Evolutionary conservation across 1,284 basidiomycete species (phyloP).

Genomic region (Rhizoctonia solani): DNA sequence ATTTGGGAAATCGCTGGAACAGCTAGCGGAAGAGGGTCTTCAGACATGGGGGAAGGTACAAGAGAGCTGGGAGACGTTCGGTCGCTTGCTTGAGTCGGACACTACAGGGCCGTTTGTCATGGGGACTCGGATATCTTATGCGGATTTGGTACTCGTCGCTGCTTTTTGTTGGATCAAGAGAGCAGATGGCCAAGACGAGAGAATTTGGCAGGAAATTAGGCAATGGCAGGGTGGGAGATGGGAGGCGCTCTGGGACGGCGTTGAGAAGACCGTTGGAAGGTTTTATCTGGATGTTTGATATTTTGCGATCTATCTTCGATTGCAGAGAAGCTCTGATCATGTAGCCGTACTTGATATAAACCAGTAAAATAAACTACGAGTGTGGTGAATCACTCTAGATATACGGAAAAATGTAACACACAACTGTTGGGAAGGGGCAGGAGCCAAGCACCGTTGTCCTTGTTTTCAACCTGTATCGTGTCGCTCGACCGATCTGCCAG

Average conservation of each 20-base stretch:
- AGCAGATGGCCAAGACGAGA: not conserved
- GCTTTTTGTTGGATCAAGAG: constrained; percentile 6
- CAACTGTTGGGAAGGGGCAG: too few relatives aligned
- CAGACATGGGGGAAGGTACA: not conserved
- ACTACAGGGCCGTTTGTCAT: constrained; percentile 18
- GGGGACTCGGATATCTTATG: constrained; percentile 19
- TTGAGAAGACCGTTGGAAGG: not conserved
- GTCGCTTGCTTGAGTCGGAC: not conserved
- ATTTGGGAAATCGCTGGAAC: too few relatives aligned
- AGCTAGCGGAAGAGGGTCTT: constrained; percentile 8
- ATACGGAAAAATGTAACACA: too few relatives aligned
- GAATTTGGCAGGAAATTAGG: constrained; percentile 11
- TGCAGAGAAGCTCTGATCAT: too few relatives aligned
- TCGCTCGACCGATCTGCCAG: too few relatives aligned
- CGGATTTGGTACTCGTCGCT: constrained; percentile 19
- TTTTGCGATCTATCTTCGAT: too few relatives aligned
- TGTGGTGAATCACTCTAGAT: too few relatives aligned
- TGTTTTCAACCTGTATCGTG: too few relatives aligned
- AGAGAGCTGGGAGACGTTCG: constrained; percentile 5
- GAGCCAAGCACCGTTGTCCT: too few relatives aligned
- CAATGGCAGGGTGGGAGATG: constrained; percentile 15
- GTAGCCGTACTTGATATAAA: too few relatives aligned
- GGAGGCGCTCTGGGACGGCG: constrained; percentile 3
- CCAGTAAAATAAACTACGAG: too few relatives aligned
- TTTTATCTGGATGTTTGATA: too few relatives aligned